These are phyloP conservation scores for Hemileccinum impolitum DNA, from an alignment of 768 basidiomycete genomes.

Conservation along the genomic window DNA sequence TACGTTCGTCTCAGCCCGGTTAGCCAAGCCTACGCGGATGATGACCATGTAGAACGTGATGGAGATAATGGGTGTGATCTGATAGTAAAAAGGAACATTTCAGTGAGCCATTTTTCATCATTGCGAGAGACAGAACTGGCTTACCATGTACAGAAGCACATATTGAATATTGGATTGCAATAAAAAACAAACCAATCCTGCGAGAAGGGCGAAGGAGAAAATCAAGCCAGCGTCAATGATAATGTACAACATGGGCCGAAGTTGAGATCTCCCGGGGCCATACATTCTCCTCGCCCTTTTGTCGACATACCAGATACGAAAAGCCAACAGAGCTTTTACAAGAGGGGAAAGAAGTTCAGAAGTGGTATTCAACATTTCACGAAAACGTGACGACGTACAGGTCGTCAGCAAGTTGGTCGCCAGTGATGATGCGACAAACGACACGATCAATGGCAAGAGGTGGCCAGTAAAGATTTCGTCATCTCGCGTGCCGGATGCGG, in stretches of 20 bases:
- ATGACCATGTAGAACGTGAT: conserved; percentile 45
- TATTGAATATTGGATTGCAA: conserved; percentile 31
- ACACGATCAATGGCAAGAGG: conserved; percentile 33
- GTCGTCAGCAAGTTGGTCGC: conserved; percentile 33
- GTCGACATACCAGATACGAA: conserved; percentile 31
- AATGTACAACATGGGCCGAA: conserved; percentile 23
- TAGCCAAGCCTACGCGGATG: conserved; percentile 32
- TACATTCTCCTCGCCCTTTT: conserved; percentile 15
- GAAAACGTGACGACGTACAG: conserved; percentile 12
- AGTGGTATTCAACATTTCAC: background rate
- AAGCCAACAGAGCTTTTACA: conserved; percentile 24
- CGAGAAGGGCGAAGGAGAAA: conserved; percentile 35
- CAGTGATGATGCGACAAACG: conserved; percentile 33
- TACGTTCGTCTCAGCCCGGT: background rate
- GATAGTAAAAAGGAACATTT: background rate
- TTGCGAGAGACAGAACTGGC: background rate
- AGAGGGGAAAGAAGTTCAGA: background rate
- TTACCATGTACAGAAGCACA: conserved; percentile 36
- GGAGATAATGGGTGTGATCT: conserved; percentile 39
- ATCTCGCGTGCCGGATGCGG: conserved; percentile 6
- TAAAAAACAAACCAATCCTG: conserved; percentile 30
- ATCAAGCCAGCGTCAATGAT: conserved; percentile 38
- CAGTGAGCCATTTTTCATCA: background rate
- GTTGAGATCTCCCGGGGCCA: conserved; percentile 4
- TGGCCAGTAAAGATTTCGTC: conserved; percentile 25